phyloP scores from a whole-genome alignment of 164 flowering plant genomes.

The Taxillus chinensis region DNA sequence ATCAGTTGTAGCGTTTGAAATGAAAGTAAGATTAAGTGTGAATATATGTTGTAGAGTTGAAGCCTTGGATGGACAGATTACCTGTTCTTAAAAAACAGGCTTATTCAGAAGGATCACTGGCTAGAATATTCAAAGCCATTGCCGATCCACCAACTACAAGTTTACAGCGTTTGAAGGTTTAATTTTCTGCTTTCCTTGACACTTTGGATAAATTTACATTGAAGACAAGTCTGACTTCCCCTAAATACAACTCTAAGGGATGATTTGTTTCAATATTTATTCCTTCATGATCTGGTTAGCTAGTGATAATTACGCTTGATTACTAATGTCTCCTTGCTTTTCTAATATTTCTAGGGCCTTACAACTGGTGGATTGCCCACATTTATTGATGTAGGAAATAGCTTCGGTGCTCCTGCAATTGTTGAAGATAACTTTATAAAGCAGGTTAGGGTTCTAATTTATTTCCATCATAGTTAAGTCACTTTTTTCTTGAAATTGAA shows the following conservation, averaged over 20 bases:
- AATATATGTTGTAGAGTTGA: constrained; percentile 39
- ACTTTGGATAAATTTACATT: not conserved
- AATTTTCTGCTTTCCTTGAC: not conserved
- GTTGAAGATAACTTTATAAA: constrained; percentile 81
- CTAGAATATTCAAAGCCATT: constrained; percentile 86
- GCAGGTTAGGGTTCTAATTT: constrained; percentile 40
- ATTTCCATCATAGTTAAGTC: not conserved
- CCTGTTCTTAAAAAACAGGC: constrained; percentile 62
- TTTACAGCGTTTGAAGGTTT: constrained; percentile 91
- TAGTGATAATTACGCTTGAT: too few species aligned
- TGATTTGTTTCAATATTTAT: too few species aligned
- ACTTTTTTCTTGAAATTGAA: not conserved
- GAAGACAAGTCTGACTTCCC: too few species aligned
- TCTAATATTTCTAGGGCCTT: constrained; percentile 52
- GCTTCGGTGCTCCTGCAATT: constrained; percentile 98
- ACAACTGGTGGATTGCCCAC: constrained; percentile 98
- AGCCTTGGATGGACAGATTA: constrained; percentile 94
- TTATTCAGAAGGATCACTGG: constrained; percentile 28
- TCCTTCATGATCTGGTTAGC: too few species aligned
- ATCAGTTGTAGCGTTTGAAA: too few species aligned
- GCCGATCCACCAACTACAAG: constrained; percentile 99
- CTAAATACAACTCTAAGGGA: too few species aligned
- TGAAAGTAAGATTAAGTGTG: not conserved
- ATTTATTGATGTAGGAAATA: constrained; percentile 93
- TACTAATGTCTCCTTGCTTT: not conserved